These are phyloP conservation scores for Naegleria fowleri DNA, from an alignment of 208 protist genomes.

Conservation along the genomic window DNA sequence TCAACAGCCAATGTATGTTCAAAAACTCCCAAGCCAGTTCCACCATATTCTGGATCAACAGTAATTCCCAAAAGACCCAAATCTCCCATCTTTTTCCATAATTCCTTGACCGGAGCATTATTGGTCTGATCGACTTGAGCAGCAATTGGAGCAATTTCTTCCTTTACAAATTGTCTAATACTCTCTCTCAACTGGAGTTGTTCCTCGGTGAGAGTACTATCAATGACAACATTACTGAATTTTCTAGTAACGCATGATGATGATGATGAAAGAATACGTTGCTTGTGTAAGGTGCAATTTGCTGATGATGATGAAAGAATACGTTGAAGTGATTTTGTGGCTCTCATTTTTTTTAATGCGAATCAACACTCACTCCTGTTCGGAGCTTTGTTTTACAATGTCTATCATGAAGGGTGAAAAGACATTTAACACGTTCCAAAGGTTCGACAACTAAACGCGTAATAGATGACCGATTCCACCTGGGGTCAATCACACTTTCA, in stretches of 20 bases:
- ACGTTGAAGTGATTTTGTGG: too few relatives aligned
- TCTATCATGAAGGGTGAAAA: too few relatives aligned
- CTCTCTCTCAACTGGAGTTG: slow-evolving; percentile 23
- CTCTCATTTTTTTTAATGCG: too few relatives aligned
- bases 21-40: slow-evolving; percentile 67
- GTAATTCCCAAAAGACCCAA: slow-evolving; percentile 89
- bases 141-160: slow-evolving; percentile 12
- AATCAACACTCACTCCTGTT: too few relatives aligned
- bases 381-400: too few relatives aligned
- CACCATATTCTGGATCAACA: slow-evolving; percentile 74
- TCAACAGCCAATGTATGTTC: slow-evolving; percentile 69
- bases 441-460: too few relatives aligned
- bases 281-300: too few relatives aligned
- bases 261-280: neutral
- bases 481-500: too few relatives aligned
- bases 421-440: too few relatives aligned
- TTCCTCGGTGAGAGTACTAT: neutral
- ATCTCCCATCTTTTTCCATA: slow-evolving; percentile 85
- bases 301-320: too few relatives aligned
- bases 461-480: too few relatives aligned
- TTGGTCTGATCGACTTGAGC: slow-evolving; percentile 13
- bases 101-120: slow-evolving; percentile 42
- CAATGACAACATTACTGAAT: neutral
- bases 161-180: neutral
- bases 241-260: neutral